A percentile compares a stretch with the other conserved stretches of the same genome.
Evolutionary conservation across 495 filamentous ascomycete species (phyloP).

Genomic region (Xylaria palmicola): DNA sequence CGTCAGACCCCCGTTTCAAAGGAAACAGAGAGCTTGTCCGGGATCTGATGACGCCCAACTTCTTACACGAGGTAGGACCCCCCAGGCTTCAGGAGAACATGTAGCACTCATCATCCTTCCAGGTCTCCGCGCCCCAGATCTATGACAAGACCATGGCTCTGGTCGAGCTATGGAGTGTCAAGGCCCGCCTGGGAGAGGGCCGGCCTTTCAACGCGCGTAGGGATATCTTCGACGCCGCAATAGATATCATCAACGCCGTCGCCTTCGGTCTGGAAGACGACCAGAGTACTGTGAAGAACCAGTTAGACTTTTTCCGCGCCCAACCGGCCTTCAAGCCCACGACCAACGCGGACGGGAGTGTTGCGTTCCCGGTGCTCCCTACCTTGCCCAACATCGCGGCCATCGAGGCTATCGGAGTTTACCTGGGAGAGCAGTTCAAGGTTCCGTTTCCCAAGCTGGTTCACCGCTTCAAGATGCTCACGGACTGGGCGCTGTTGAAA

Average conservation of each 20-base stretch:
- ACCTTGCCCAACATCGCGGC: constrained; percentile 16
- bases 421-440: constrained; percentile 18
- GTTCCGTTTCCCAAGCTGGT: constrained; percentile 15
- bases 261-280: constrained; percentile 29
- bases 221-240: constrained; percentile 34
- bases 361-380: constrained; percentile 19
- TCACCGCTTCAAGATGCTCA: constrained; percentile 13
- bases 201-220: constrained; percentile 33
- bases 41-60: constrained; percentile 41
- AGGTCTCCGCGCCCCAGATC: constrained; percentile 34
- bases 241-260: constrained; percentile 38
- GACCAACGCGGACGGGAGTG: neutral
- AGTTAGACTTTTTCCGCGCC: constrained; percentile 12
- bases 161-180: constrained; percentile 38
- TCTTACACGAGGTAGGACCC: constrained; percentile 24
- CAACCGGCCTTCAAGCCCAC: neutral
- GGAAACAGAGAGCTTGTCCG: constrained; percentile 33
- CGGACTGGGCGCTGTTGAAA: neutral
- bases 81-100: neutral
- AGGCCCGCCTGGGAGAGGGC: constrained; percentile 29
- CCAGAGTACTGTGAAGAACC: constrained; percentile 19
- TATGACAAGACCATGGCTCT: constrained; percentile 29
- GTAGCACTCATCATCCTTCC: neutral
- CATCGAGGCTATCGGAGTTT: constrained; percentile 3
- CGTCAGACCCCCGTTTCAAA: constrained; percentile 31